Percentiles rank a stretch among this genome's conserved stretches.
These are phyloP conservation scores for Talinum fruticosum DNA, from an alignment of 148 eudicot species.

Conservation along the genomic window DNA sequence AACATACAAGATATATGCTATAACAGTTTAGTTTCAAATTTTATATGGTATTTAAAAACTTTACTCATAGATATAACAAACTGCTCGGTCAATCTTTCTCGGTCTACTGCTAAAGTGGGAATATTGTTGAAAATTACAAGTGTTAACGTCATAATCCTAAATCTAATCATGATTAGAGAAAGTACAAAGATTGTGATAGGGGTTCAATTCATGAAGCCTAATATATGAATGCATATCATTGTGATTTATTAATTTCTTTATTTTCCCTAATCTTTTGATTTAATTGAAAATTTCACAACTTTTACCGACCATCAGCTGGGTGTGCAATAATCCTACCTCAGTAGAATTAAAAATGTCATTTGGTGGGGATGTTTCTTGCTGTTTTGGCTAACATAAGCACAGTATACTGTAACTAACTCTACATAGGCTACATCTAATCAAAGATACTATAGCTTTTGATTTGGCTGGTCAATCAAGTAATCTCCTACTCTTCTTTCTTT, in stretches of 20 bases:
- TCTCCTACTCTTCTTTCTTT: not conserved
- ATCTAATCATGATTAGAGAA: not conserved
- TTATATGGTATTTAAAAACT: too few relatives aligned
- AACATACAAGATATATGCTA: too few relatives aligned
- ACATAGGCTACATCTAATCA: slow-evolving; percentile 2
- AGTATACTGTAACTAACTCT: not conserved
- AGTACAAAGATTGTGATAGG: slow-evolving; percentile 1
- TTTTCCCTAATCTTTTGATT: not conserved
- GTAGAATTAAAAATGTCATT: slow-evolving; percentile 13
- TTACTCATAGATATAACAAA: too few relatives aligned
- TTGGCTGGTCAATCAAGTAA: slow-evolving; percentile 18
- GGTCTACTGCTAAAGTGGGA: not conserved
- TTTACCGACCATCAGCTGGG: slow-evolving; percentile 13
- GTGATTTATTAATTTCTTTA: not conserved
- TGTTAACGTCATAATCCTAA: not conserved
- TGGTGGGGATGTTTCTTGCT: slow-evolving; percentile 18
- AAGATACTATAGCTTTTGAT: slow-evolving; percentile 2
- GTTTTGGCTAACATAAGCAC: slow-evolving; percentile 2
- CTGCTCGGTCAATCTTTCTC: too few relatives aligned
- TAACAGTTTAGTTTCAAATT: too few relatives aligned
- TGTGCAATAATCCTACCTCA: not conserved
- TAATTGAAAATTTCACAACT: not conserved
- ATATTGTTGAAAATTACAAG: not conserved
- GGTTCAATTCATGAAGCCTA: slow-evolving; percentile 5
- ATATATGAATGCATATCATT: not conserved